A percentile compares a stretch with the other conserved stretches of the same genome.
These are phyloP conservation scores for Chlorella ohadii DNA, from an alignment of 139 green algal genomes.

Conservation along the genomic window DNA sequence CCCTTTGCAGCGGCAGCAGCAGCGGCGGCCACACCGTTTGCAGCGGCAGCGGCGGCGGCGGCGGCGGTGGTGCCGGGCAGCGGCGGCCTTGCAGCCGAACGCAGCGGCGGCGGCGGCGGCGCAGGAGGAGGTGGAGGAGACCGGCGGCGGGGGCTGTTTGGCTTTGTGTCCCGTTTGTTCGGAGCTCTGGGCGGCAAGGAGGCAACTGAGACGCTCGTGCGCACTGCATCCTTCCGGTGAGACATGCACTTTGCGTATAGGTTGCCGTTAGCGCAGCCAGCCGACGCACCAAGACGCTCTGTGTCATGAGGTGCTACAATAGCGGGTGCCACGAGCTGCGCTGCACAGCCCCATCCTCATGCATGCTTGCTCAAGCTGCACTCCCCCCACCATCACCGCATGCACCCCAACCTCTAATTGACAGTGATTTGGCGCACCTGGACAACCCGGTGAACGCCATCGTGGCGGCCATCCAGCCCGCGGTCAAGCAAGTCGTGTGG, in stretches of 20 bases:
- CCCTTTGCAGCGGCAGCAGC: no score
- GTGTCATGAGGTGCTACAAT: no score
- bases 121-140: no score
- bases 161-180: not conserved
- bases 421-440: not conserved
- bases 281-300: no score
- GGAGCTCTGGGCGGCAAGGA: not conserved
- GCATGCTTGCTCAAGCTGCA: no score
- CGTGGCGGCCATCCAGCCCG: not conserved
- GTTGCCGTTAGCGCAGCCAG: no score
- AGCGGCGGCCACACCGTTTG: no score
- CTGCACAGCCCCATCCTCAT: no score
- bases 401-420: no score
- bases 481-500: slow-evolving; percentile 2
- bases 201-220: not conserved
- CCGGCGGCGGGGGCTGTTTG: not conserved
- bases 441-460: not conserved
- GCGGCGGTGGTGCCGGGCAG: not conserved
- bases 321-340: no score
- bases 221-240: not conserved
- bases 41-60: not conserved
- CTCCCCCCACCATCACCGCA: no score
- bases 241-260: no score
- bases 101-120: not conserved
- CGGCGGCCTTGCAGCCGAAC: not conserved